Percentiles rank a stretch among this genome's conserved stretches.
Evolutionary conservation across 805 yeast genomes (phyloP).

Genomic region (Schwanniomyces vanrijiae): DNA sequence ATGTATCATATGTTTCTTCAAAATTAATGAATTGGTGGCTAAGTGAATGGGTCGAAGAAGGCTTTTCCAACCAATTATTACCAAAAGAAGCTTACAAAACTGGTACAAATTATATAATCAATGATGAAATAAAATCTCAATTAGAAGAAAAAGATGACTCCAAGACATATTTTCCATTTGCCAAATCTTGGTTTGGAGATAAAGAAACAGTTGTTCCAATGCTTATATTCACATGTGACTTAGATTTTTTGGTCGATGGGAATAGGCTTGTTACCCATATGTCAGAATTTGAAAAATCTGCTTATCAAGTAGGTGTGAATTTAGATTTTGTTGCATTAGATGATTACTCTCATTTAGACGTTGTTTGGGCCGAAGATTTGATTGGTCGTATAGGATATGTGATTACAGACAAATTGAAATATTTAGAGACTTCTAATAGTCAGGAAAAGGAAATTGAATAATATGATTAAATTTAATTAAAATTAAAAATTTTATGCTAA

Average conservation of each 20-base stretch:
- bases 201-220: slow-evolving; percentile 49
- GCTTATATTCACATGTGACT: slow-evolving; percentile 66
- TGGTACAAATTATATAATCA: slow-evolving; percentile 24
- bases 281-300: slow-evolving; percentile 51
- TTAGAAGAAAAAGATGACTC: slow-evolving; percentile 48
- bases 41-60: slow-evolving; percentile 35
- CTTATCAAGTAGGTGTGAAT: slow-evolving; percentile 34
- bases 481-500: background rate
- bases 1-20: slow-evolving; percentile 81
- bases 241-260: slow-evolving; percentile 80
- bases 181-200: slow-evolving; percentile 51
- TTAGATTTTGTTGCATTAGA: slow-evolving; percentile 47
- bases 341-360: slow-evolving; percentile 84
- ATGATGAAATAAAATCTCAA: slow-evolving; percentile 10
- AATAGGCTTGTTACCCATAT: slow-evolving; percentile 64
- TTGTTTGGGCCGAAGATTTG: slow-evolving; percentile 86
- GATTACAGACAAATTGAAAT: slow-evolving; percentile 11
- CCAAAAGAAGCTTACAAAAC: slow-evolving; percentile 28
- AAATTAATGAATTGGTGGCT: slow-evolving; percentile 94
- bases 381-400: slow-evolving; percentile 59
- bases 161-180: slow-evolving; percentile 53
- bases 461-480: background rate
- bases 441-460: background rate
- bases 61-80: slow-evolving; percentile 39
- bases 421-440: background rate